These are phyloP conservation scores for Apiotrichum sp. DNA, from an alignment of 1,284 basidiomycete species.

Conservation along the genomic window DNA sequence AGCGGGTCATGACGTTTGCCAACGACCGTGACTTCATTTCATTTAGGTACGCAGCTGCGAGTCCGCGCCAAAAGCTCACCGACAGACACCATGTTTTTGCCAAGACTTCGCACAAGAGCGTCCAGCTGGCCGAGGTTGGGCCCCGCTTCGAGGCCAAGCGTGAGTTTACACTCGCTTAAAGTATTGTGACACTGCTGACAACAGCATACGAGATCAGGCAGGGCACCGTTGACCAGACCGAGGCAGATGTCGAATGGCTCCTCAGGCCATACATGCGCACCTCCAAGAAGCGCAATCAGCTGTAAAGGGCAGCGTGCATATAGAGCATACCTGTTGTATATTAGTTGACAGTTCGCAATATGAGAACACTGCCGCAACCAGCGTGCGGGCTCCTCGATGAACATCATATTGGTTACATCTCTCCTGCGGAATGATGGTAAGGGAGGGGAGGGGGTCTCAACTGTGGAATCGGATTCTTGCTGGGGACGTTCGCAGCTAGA, in stretches of 20 bases:
- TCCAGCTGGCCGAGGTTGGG: conserved; percentile 95
- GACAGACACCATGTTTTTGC: conserved; percentile 95
- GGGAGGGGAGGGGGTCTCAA: too few relatives aligned
- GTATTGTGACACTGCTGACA: too few relatives aligned
- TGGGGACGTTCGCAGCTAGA: too few relatives aligned
- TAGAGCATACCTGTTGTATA: conserved; percentile 15
- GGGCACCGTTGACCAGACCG: conserved; percentile 90
- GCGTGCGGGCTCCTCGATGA: too few relatives aligned
- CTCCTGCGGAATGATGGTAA: too few relatives aligned
- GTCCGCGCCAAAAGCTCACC: too few relatives aligned
- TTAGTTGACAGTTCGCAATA: not conserved
- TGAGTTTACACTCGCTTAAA: conserved; percentile 48
- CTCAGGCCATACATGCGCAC: conserved; percentile 90
- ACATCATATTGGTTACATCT: too few relatives aligned
- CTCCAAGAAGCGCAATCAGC: conserved; percentile 68
- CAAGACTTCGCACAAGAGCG: conserved; percentile 75
- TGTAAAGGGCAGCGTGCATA: conserved; percentile 22
- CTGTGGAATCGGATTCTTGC: too few relatives aligned
- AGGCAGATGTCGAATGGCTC: conserved; percentile 97
- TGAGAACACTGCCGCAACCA: too few relatives aligned
- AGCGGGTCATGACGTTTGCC: conserved; percentile 94
- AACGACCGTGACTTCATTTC: conserved; percentile 96
- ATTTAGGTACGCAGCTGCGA: conserved; percentile 61
- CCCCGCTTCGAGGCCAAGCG: conserved; percentile 98
- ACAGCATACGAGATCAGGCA: conserved; percentile 95